Base-by-base conservation (phyloP, 371 early-diverging fungal genomes). In the Mortierella sp. region DNA sequence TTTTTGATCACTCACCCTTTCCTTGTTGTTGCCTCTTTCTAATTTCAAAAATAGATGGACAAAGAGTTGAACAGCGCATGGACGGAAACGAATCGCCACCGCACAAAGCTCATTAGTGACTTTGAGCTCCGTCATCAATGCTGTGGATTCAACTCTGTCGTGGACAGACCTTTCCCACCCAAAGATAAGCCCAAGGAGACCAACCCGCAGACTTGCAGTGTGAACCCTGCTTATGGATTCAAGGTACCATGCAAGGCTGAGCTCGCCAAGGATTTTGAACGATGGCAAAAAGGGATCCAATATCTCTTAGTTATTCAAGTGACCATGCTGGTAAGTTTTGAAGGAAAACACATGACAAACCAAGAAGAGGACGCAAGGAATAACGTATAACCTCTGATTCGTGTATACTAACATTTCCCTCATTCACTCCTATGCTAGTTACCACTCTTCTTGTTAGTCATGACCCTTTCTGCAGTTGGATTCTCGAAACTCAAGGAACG, bases 61-160 rank as follows among this genome's bases (percentile, higher is more conserved):
- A 61, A 37, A 28, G 75, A 75, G 54, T 26, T 75, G 49, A 61
- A 75, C 29, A 55, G 3, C 26, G 75, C 65, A 45, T 75, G 75
- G 75, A 68, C 61, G 4, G 45, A 64, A 6, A 19, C 54, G 26
- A n/a, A 1, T 55, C 59, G 65, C 23, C 64, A 68, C 37, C 65
- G 61, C 55, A 65, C 8, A 55, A 23, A 31, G 13, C 64, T 64
- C 47, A 64, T 75, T 37, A 64, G 65, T 61, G 56, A 75, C 61
- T 75, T 75, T 68, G 65, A 75, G 69, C 68, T 63, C 32, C 75
- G 64, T 34, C 69, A 75, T 45, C 64, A 56, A 0, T 75, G 75
- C 61, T 75, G 75, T 64, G 75, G 75, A 54, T 75, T 35, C 56
- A 23, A 47, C 37, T 5, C 10, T 28, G 58, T 68, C 45, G 22